Evolutionary conservation across 495 filamentous ascomycete genomes (phyloP), one percentile per base, ranked within the genome.

Genomic region (Acidiella bohemica): DNA sequence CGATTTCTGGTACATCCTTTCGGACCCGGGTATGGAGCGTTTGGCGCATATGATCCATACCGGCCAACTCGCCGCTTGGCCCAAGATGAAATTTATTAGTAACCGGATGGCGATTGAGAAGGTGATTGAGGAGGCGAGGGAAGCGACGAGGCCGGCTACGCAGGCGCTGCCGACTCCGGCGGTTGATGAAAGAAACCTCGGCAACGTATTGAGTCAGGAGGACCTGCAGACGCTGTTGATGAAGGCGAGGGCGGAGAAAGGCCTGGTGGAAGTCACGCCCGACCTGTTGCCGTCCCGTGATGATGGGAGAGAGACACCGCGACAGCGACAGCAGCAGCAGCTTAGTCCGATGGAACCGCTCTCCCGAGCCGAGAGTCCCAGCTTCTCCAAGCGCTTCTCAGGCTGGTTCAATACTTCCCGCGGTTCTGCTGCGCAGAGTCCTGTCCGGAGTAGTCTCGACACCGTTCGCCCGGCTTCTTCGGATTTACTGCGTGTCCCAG

Each of bases 1-100:
- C 8, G 90, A 97, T 57, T 93, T 95, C 60, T 76, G 67, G 54
- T 71, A 81, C 50, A 92, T 97, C 53, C 66, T 97, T 8, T 75
- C 75, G 5, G 90, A 97, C 53, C 90, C 90, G 0, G 75, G 66
- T 28, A 60, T 73, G 8, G 67, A 80, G 25, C 67, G 84, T 8
- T 67, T 97, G 14, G 83, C 76, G 5, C 68, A 78, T 21, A 96
- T 96, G 90, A 69, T 97, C 8, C 77, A 81, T 33, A 74, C 80
- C 18, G 92, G 90, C 6, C 80, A 93, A 59, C 79, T 83, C 58
- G 78, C 76, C 47, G 73, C 81, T 0, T 97, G 87, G 45, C 81
- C 90, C 4, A 93, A 92, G 57, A 65, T 96, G 22, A 78, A 86
- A 49, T 96, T 96, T 56, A 74, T 96, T 36, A 70, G 67, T 36